Evolutionary conservation across 78 protist genomes (phyloP).

Genomic region (Polysphondylium violaceum): DNA sequence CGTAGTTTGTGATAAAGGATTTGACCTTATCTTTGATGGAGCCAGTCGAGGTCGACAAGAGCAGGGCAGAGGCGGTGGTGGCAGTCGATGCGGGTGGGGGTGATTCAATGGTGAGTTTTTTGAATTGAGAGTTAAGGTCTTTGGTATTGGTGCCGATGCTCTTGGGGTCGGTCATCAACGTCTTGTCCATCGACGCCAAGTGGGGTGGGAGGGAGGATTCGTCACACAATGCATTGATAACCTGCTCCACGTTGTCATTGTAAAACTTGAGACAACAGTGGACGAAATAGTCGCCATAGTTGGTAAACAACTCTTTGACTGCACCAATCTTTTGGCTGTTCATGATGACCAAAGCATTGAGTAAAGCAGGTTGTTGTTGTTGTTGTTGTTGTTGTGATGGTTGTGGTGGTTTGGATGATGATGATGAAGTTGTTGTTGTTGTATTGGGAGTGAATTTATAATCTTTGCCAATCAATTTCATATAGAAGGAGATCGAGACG

Average conservation of each 20-base stretch:
- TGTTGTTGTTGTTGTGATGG: slow-evolving; percentile 11
- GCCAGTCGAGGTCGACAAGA: neutral
- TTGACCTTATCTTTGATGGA: neutral
- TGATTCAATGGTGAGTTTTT: neutral
- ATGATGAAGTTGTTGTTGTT: neutral
- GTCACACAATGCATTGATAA: slow-evolving; percentile 59
- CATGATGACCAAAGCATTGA: neutral
- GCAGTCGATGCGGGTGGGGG: neutral
- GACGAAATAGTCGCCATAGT: slow-evolving; percentile 47
- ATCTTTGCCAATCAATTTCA: slow-evolving; percentile 46
- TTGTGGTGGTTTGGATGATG: neutral
- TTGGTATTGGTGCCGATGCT: neutral
- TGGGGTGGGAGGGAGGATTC: slow-evolving; percentile 50
- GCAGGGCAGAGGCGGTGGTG: neutral
- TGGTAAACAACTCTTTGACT: slow-evolving; percentile 34
- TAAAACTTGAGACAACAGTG: slow-evolving; percentile 39
- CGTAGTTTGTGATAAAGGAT: slow-evolving; percentile 48
- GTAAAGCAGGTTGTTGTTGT: neutral
- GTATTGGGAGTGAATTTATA: neutral
- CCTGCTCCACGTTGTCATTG: slow-evolving; percentile 44
- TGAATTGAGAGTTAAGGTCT: neutral
- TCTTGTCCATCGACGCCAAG: slow-evolving; percentile 37
- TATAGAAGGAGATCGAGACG: neutral
- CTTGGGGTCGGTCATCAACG: neutral
- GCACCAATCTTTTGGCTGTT: slow-evolving; percentile 5